A percentile compares a stretch with the other conserved stretches of the same genome.
phyloP scores from a whole-genome alignment of 1,139 yeast species.

The Zhuliangozyma parablackwelliae region DNA sequence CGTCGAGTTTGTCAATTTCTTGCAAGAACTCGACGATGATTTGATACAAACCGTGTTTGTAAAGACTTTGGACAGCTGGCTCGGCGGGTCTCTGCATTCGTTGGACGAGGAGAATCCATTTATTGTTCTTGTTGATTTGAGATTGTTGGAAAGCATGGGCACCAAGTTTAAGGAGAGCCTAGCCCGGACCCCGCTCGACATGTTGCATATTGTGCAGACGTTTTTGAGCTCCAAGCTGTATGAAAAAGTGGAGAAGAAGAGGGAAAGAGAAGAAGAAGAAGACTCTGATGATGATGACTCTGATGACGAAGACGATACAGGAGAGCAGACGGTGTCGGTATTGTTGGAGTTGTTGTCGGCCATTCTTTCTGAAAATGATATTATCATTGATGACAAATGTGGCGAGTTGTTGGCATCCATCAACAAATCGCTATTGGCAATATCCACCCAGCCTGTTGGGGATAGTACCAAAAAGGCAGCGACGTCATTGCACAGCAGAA shows the following conservation, averaged over 20 bases:
- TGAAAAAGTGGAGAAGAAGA: conserved; percentile 2
- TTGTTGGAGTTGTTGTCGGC: conserved; percentile 54
- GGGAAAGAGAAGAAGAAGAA: conserved; percentile 19
- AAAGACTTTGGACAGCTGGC: conserved; percentile 56
- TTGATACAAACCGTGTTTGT: conserved; percentile 49
- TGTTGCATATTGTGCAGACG: conserved; percentile 52
- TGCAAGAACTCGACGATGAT: conserved; percentile 48
- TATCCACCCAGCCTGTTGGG: conserved; percentile 7
- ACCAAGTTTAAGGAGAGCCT: conserved; percentile 57
- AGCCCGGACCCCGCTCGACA: conserved; percentile 58
- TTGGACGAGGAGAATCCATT: conserved; percentile 46
- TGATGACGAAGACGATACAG: conserved; percentile 31
- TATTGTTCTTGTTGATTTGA: conserved; percentile 53
- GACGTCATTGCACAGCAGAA: conserved; percentile 27
- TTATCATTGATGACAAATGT: conserved; percentile 21
- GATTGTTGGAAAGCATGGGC: conserved; percentile 61
- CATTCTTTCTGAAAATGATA: conserved; percentile 41
- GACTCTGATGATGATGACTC: conserved; percentile 35
- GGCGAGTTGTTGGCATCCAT: conserved; percentile 23
- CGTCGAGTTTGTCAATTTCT: conserved; percentile 40
- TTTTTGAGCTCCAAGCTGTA: conserved; percentile 24
- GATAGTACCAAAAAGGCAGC: conserved; percentile 14
- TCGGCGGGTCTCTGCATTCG: conserved; percentile 13
- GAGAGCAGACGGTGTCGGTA: conserved; percentile 24
- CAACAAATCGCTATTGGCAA: conserved; percentile 18